A percentile compares a stretch with the other conserved stretches of the same genome.
phyloP scores from a whole-genome alignment of 2,329 filamentous ascomycete genomes.

The Alternaria hordeiaustralica region DNA sequence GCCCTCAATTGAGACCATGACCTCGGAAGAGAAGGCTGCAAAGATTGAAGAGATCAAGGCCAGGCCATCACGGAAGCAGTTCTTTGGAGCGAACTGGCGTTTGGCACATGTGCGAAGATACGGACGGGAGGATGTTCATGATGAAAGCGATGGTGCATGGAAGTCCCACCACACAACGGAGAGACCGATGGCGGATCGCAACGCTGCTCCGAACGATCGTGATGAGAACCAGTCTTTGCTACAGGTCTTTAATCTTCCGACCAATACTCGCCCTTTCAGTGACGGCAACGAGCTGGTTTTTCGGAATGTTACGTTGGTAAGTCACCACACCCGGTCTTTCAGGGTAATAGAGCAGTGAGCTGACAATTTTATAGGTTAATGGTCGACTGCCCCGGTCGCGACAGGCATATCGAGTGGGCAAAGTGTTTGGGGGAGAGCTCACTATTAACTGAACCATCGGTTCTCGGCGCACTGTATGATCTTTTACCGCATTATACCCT shows the following conservation, averaged over 20 bases:
- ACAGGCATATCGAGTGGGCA: constrained; percentile 30
- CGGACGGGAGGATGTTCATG: constrained; percentile 19
- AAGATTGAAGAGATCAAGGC: constrained; percentile 35
- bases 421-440: constrained; percentile 23
- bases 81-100: constrained; percentile 24
- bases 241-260: constrained; percentile 30
- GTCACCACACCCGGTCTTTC: not conserved
- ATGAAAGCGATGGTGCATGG: constrained; percentile 27
- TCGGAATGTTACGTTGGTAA: constrained; percentile 32
- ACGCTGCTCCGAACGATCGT: not conserved
- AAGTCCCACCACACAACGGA: not conserved
- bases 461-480: not conserved
- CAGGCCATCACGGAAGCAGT: constrained; percentile 47
- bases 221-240: constrained; percentile 6
- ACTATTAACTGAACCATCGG: constrained; percentile 9
- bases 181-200: not conserved
- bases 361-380: constrained; percentile 24
- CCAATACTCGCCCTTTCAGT: constrained; percentile 33
- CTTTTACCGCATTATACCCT: not conserved
- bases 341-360: not conserved
- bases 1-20: constrained; percentile 26
- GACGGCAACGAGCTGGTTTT: constrained; percentile 38
- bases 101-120: constrained; percentile 23
- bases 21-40: constrained; percentile 19
- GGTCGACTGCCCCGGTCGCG: constrained; percentile 30